phyloP scores from a whole-genome alignment of 2,329 filamentous ascomycete genomes.

The Aspergillus sp. region DNA sequence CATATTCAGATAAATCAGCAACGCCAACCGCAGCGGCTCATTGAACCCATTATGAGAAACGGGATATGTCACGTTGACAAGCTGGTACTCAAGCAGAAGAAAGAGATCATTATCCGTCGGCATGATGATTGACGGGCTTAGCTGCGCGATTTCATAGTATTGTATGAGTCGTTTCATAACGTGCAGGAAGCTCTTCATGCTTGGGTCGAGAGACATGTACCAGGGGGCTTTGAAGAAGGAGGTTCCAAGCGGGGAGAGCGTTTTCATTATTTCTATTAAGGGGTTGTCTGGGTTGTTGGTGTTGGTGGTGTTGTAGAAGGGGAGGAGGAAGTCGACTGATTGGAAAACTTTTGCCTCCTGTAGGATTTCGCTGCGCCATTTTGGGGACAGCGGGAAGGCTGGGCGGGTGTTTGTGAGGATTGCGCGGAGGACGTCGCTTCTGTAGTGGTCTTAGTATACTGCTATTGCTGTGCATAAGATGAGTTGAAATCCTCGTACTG shows the following conservation, averaged over 20 bases:
- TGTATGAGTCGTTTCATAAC: background rate
- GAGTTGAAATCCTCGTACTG: background rate
- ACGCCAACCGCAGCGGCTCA: constrained; percentile 5
- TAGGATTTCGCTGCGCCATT: constrained; percentile 8
- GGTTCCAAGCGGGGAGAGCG: background rate
- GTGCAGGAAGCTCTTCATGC: background rate
- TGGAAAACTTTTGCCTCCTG: constrained; percentile 1
- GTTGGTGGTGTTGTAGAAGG: background rate
- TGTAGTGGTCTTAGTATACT: background rate
- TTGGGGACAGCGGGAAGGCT: background rate
- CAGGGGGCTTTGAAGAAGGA: background rate
- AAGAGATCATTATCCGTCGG: constrained; percentile 14
- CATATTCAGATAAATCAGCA: constrained; percentile 7
- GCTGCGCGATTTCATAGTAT: background rate
- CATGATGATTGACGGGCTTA: background rate
- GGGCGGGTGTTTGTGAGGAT: background rate
- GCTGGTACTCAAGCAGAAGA: constrained; percentile 2
- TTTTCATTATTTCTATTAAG: background rate
- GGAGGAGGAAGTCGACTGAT: background rate
- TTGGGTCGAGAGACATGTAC: background rate
- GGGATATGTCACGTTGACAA: background rate
- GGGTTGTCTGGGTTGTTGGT: too few relatives aligned
- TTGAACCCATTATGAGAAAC: background rate
- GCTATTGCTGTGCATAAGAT: background rate
- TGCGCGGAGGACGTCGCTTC: background rate